A percentile compares a stretch with the other conserved stretches of the same genome.
Evolutionary conservation across 768 basidiomycete genomes (phyloP).

Genomic region (Scleroderma citrinum): DNA sequence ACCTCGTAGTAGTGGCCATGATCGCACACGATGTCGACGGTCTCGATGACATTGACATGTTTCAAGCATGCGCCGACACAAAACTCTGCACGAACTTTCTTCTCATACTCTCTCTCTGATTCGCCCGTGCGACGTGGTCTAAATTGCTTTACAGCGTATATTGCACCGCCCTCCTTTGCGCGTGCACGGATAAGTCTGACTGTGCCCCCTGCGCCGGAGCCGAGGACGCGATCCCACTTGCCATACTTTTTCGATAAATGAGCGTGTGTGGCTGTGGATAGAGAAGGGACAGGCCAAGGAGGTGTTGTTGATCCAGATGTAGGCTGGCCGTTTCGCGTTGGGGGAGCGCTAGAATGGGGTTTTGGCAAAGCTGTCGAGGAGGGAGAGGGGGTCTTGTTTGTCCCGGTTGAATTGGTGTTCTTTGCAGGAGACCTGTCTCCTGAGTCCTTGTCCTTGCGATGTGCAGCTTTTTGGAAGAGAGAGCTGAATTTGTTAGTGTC

Average conservation of each 20-base stretch:
- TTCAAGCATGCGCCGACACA: slow-evolving; percentile 94
- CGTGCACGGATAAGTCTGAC: slow-evolving; percentile 91
- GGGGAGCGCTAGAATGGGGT: slow-evolving; percentile 24
- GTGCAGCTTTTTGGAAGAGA: slow-evolving; percentile 30
- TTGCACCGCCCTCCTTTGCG: slow-evolving; percentile 72
- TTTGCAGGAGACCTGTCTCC: background rate
- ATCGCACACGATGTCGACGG: slow-evolving; percentile 96
- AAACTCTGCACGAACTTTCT: slow-evolving; percentile 99
- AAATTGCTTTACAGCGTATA: slow-evolving; percentile 98
- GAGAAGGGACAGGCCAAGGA: slow-evolving; percentile 45
- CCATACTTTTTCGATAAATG: slow-evolving; percentile 99
- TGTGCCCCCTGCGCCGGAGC: slow-evolving; percentile 96
- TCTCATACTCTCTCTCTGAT: slow-evolving; percentile 95
- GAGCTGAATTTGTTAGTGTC: slow-evolving; percentile 24
- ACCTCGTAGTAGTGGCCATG: slow-evolving; percentile 99
- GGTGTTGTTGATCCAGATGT: too few species aligned
- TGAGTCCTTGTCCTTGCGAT: slow-evolving; percentile 22
- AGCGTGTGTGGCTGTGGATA: slow-evolving; percentile 79
- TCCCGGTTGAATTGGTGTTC: slow-evolving; percentile 2
- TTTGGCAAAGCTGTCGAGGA: slow-evolving; percentile 29
- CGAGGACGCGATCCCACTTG: slow-evolving; percentile 95
- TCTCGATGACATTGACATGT: slow-evolving; percentile 95
- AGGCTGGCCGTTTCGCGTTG: slow-evolving; percentile 17
- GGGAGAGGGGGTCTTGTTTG: background rate
- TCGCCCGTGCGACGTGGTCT: slow-evolving; percentile 85